Evolutionary conservation across 202 grass and related monocot species (phyloP).

Genomic region (Schoenoplectus triqueter): DNA sequence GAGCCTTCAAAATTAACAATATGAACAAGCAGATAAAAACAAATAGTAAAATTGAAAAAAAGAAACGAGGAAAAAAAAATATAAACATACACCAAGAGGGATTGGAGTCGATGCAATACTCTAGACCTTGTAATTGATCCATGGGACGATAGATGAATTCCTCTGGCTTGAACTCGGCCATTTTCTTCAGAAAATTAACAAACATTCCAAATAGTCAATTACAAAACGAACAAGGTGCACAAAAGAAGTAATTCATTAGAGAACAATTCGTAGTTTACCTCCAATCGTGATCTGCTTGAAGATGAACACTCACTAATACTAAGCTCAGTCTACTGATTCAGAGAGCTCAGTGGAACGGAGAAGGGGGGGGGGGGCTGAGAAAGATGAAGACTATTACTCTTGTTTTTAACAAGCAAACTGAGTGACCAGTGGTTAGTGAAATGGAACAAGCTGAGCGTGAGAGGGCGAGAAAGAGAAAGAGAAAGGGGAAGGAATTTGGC

Average conservation of each 20-base stretch:
- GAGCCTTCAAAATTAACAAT: background rate
- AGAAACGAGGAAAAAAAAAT: background rate
- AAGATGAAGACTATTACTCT: too few relatives aligned
- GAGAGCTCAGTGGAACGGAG: background rate
- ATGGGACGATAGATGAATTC: constrained; percentile 74
- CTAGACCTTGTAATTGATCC: constrained; percentile 93
- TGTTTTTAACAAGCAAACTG: background rate
- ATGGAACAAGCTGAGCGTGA: background rate
- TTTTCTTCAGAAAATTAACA: constrained; percentile 41
- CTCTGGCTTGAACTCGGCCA: constrained; percentile 83
- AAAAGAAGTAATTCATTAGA: too few relatives aligned
- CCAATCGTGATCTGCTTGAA: background rate
- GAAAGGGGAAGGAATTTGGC: background rate
- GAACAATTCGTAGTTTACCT: background rate
- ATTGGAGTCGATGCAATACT: constrained; percentile 99
- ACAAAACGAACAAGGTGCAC: background rate
- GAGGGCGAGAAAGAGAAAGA: background rate
- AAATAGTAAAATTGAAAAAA: background rate
- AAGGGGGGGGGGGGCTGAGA: background rate
- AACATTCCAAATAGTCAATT: constrained; percentile 1
- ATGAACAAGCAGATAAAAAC: constrained; percentile 5
- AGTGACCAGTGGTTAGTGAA: background rate
- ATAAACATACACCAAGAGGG: constrained; percentile 74
- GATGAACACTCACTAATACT: background rate
- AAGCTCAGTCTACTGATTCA: background rate